Conservation (phyloP, 1,284 basidiomycete species). For the Butyriboletus appendiculatus region DNA sequence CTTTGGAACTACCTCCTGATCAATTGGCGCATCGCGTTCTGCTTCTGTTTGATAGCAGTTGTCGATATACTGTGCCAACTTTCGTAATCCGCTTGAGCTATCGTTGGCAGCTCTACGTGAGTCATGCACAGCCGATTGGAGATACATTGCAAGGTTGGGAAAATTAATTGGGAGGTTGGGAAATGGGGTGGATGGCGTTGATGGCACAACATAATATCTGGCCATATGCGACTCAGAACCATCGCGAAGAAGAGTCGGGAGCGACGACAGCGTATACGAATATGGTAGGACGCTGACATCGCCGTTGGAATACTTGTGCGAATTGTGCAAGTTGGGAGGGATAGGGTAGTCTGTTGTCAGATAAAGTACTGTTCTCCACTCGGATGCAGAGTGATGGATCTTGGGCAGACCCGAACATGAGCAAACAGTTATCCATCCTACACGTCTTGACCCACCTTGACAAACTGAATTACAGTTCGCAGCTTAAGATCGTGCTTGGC, state of each 20-base stretch:
- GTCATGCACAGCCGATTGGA: constrained; percentile 67
- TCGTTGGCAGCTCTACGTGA: constrained; percentile 62
- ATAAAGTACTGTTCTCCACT: constrained; percentile 75
- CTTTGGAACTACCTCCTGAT: constrained; percentile 40
- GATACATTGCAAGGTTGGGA: constrained; percentile 71
- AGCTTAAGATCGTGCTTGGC: constrained; percentile 59
- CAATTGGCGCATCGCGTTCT: constrained; percentile 24
- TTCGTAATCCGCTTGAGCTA: constrained; percentile 56
- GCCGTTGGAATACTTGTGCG: constrained; percentile 52
- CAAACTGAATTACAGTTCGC: constrained; percentile 73
- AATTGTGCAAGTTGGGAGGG: constrained; percentile 45
- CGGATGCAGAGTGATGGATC: constrained; percentile 55
- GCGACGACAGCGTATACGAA: constrained; percentile 61
- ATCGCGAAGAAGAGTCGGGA: constrained; percentile 63
- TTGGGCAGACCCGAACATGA: constrained; percentile 28
- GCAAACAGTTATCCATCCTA: neutral
- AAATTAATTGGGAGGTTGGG: constrained; percentile 72
- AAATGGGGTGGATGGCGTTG: constrained; percentile 55
- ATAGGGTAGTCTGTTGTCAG: constrained; percentile 70
- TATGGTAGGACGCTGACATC: constrained; percentile 67
- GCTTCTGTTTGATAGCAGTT: constrained; percentile 57
- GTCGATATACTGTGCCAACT: constrained; percentile 53
- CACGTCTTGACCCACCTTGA: constrained; percentile 49
- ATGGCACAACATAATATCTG: constrained; percentile 70
- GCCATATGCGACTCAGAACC: constrained; percentile 60